These are phyloP conservation scores for Artemisia tridentata DNA, from an alignment of 129 eudicot species.

Conservation along the genomic window DNA sequence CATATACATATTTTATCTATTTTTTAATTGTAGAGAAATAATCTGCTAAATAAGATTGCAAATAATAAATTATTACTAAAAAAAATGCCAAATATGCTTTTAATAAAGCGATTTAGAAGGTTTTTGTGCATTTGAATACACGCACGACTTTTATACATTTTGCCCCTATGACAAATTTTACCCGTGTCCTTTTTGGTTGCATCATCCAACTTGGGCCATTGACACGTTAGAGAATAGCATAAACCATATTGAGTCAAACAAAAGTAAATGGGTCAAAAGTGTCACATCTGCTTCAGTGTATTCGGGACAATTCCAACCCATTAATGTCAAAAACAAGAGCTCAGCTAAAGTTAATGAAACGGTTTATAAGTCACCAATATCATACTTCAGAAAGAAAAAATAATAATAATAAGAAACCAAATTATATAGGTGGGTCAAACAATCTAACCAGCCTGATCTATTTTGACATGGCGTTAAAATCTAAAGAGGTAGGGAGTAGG, in stretches of 20 bases:
- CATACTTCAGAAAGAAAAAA: too few relatives aligned
- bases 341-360: too few relatives aligned
- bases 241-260: not conserved
- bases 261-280: not conserved
- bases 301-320: too few relatives aligned
- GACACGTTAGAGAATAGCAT: not conserved
- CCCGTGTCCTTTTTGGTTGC: not conserved
- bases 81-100: not conserved
- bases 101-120: not conserved
- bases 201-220: not conserved
- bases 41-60: not conserved
- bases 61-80: too few relatives aligned
- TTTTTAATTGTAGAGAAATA: not conserved
- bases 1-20: not conserved
- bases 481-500: too few relatives aligned
- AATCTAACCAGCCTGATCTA: too few relatives aligned
- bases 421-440: too few relatives aligned
- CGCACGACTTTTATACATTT: not conserved
- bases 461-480: too few relatives aligned
- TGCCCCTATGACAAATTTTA: not conserved
- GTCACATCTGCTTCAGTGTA: not conserved
- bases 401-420: too few relatives aligned
- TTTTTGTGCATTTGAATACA: slow-evolving; percentile 1
- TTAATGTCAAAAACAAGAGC: too few relatives aligned
- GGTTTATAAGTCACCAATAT: too few relatives aligned